phyloP scores from a whole-genome alignment of 2,329 filamentous ascomycete genomes.

The Aureobasidium vineae region DNA sequence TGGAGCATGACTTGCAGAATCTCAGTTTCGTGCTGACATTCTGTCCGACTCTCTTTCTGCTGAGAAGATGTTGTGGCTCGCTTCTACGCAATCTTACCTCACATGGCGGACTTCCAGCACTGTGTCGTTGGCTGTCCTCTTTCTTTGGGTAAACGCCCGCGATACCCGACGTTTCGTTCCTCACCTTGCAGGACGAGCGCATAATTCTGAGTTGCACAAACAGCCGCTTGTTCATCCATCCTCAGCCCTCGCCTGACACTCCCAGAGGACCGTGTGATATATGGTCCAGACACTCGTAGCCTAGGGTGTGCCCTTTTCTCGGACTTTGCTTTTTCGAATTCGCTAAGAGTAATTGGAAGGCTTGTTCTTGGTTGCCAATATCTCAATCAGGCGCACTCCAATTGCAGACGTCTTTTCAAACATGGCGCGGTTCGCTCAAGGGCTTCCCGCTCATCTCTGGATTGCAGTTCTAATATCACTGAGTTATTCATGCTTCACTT shows the following conservation, averaged over 20 bases:
- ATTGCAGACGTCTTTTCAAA: not conserved
- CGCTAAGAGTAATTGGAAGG: conserved; percentile 8
- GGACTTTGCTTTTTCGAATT: conserved; percentile 19
- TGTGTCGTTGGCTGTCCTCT: conserved; percentile 19
- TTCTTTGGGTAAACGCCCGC: conserved; percentile 2
- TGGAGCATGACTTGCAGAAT: not conserved
- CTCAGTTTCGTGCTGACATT: conserved; percentile 4
- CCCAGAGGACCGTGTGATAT: conserved; percentile 16
- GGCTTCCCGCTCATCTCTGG: conserved; percentile 16
- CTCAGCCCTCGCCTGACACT: conserved; percentile 14
- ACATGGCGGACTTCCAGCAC: not conserved
- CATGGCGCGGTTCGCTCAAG: conserved; percentile 22
- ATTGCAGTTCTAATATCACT: conserved; percentile 21
- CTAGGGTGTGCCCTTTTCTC: conserved; percentile 3
- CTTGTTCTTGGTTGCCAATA: conserved; percentile 10
- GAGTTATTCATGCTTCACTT: conserved; percentile 23
- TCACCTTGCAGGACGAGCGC: conserved; percentile 23
- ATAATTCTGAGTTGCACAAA: conserved; percentile 22
- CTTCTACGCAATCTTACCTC: not conserved
- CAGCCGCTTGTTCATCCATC: conserved; percentile 11
- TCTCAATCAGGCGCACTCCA: conserved; percentile 2
- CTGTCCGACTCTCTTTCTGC: not conserved
- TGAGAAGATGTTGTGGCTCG: not conserved
- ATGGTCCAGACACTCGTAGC: conserved; percentile 20
- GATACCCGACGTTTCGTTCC: conserved; percentile 8